Evolutionary conservation across 805 yeast genomes (phyloP).

Genomic region (Metschnikowia matae): DNA sequence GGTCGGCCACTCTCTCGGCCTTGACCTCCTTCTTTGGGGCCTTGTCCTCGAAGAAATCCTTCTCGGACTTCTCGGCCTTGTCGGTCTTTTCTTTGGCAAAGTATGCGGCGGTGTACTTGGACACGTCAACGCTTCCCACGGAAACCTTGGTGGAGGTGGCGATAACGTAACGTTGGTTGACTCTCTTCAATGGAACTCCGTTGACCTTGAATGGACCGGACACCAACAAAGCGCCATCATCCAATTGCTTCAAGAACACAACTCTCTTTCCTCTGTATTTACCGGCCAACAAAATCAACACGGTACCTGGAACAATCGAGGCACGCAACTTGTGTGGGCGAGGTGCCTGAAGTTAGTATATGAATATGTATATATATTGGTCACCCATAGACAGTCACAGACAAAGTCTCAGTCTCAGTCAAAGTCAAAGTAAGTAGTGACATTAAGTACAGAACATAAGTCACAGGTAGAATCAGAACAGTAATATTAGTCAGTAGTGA

Average conservation of each 20-base stretch:
- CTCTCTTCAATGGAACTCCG: constrained; percentile 99
- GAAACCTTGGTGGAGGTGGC: constrained; percentile 94
- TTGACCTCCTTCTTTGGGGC: constrained; percentile 79
- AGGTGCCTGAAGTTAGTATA: constrained; percentile 22
- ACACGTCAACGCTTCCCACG: constrained; percentile 74
- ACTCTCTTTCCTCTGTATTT: constrained; percentile 99
- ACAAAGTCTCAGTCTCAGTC: too few species aligned
- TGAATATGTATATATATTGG: neutral
- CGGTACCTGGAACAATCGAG: constrained; percentile 96
- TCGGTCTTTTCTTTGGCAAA: constrained; percentile 92
- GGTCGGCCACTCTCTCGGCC: constrained; percentile 95
- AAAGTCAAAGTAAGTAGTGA: too few species aligned
- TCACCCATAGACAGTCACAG: too few species aligned
- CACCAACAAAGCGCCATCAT: constrained; percentile 95
- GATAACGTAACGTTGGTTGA: constrained; percentile 96
- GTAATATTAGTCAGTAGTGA: too few species aligned
- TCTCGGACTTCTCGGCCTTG: constrained; percentile 81
- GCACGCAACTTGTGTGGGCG: constrained; percentile 95
- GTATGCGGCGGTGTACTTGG: constrained; percentile 91
- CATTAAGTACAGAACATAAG: too few species aligned
- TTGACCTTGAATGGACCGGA: constrained; percentile 99
- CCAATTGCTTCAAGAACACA: constrained; percentile 92
- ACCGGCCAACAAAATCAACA: constrained; percentile 95
- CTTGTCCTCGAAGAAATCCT: constrained; percentile 82
- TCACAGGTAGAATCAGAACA: too few species aligned